Base-by-base conservation (phyloP, 139 green algal genomes). In the Ostreobium quekettii region DNA sequence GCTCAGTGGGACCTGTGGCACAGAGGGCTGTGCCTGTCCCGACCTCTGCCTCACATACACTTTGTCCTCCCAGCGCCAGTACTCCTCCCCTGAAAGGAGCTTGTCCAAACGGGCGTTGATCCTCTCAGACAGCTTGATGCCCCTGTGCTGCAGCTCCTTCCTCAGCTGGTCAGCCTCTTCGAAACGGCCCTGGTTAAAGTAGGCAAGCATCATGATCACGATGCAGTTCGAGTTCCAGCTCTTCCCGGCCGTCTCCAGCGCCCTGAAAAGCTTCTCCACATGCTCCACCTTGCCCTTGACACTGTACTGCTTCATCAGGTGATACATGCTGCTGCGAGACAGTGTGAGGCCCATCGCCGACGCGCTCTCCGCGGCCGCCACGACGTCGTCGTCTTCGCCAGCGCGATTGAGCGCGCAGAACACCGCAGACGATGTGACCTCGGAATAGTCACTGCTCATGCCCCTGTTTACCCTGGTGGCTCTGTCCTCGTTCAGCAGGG, bases 281-380 rank as follows among this genome's bases (percentile, higher is more conserved):
- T 47, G 30, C 5, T 38, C 59, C 24, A 66, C 59, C 32, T 66
- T 66, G 8, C 59, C 59, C 47, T 66, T 31, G 5, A 46, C 19
- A 31, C 59, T 66, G 59, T 66, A 66, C 47, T 66, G 59, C 30
- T 66, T 66, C 59, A 66, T 66, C 5, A 66, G 59, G 32, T 66
- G 59, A 66, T 66, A 66, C 59, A 66, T 66, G 59, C 47, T 66
- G 32, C 30, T 66, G 5, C 19, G 26, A 8, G 59, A 66, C 7
- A 66, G 30, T 22, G 59, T 66, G 11, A 66, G 59, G 15, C 59
- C 59, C 30, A 66, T 22, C 47, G 46, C 28, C n/a, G 24, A 15
- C 5, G 59, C 59, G 46, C 47, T 42, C 32, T 66, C 59, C 19
- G 59, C 59, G 29, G 59, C 59, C 5, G 59, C 59, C 15, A 66